These are phyloP conservation scores for Aegle marmelos DNA, from an alignment of 345 rosid species.

Conservation along the genomic window DNA sequence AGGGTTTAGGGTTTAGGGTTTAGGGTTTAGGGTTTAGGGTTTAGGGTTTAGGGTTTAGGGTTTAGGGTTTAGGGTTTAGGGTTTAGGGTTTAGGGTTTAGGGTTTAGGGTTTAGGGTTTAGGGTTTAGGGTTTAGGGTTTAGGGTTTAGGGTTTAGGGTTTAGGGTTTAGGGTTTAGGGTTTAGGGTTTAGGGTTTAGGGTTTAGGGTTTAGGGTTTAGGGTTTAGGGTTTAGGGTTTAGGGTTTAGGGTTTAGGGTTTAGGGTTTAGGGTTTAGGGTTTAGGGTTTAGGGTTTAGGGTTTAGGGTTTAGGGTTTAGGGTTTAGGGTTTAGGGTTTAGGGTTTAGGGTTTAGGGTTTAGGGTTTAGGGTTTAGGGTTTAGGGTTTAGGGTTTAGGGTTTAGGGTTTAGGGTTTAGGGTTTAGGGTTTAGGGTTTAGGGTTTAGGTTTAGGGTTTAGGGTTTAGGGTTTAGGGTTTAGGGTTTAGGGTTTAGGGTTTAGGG, in stretches of 20 bases:
- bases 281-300: no score
- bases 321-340: no score
- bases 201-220: no score
- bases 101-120: constrained; percentile 5
- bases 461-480: constrained; percentile 20
- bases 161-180: constrained; percentile 1
- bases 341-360: no score
- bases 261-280: no score
- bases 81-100: constrained; percentile 16
- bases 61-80: constrained; percentile 12
- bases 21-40: constrained; percentile 1
- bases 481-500: constrained; percentile 8
- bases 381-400: constrained; percentile 12
- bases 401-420: constrained; percentile 19
- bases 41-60: constrained; percentile 4
- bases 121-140: constrained; percentile 12
- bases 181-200: no score
- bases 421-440: constrained; percentile 12
- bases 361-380: neutral
- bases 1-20: constrained; percentile 14
- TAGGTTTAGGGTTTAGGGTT: constrained; percentile 15
- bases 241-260: no score
- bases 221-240: no score
- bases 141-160: neutral
- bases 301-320: no score